Evolutionary conservation across 345 rosid species (phyloP), one percentile per base, ranked within the genome.

Genomic region (Ceriops tagal): DNA sequence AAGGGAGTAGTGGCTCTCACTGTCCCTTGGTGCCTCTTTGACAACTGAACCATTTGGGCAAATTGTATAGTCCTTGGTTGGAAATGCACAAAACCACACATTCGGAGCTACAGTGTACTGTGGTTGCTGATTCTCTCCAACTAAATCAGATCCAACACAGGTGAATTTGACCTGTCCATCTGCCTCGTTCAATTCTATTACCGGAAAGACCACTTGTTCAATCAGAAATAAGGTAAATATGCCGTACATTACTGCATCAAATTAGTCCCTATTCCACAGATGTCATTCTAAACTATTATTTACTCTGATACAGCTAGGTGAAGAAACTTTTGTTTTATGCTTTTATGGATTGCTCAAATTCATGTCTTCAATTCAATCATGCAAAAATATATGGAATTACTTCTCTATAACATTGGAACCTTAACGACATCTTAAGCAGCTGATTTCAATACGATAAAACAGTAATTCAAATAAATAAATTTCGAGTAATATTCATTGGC

Each of bases 81-180:
- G 98, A 74, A 88, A 93, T 0, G 98, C 77, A 65, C 96, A 96
- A 46, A 91, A 93, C 97, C 93, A 93, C 58, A 93, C 84, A 73
- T 93, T 70, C 34, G 93, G 92, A 62, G 96, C 87, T 53, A 91
- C 97, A 0, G 92, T 84, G 67, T 93, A 91, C 76, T 91, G 98
- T 18, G 90, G 90, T 68, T 58, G 81, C 79, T 89, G 88, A 71
- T 87, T 71, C 71, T 79, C 78, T 63, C 72, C 76, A 7, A 71
- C 22, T 16, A 89, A 69, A 76, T 91, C 89, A 62, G 85, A 79
- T 64, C 98, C 98, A 24, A 91, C 80, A 75, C 88, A 77, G 58
- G 96, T 93, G 64, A 85, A 72, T 78, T 91, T 93, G 67, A 88
- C 56, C 53, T 76, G 64, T 37, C 91, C 98, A 73, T 89, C 89